Conservation (phyloP, 2,329 filamentous ascomycete species). For the Phyllosticta citriasiana region DNA sequence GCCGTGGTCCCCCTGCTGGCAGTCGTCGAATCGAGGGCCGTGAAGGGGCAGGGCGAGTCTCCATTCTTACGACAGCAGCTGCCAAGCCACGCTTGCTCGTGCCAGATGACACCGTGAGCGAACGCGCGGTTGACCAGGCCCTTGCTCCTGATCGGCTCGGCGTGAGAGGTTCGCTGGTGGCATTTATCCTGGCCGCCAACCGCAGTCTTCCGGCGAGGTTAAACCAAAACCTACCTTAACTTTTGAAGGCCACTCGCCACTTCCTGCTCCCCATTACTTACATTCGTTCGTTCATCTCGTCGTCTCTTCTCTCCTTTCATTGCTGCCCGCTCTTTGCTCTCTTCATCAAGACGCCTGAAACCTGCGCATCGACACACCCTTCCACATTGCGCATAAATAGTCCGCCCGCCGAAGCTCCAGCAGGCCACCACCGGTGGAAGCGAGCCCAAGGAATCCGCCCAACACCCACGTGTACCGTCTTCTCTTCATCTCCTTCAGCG, state of each 20-base stretch:
- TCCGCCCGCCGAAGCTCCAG: background rate
- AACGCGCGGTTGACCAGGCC: background rate
- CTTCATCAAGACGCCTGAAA: background rate
- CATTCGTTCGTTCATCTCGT: background rate
- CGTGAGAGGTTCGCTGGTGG: background rate
- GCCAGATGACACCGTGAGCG: background rate
- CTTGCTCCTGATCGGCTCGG: background rate
- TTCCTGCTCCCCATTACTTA: background rate
- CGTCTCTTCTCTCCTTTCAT: background rate
- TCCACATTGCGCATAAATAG: background rate
- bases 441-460: background rate
- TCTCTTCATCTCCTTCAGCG: background rate
- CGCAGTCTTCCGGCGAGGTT: background rate
- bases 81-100: background rate
- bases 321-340: background rate
- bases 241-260: background rate
- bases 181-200: background rate
- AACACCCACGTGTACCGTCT: background rate
- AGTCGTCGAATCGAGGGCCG: background rate
- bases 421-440: background rate
- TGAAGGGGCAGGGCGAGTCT: background rate
- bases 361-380: background rate
- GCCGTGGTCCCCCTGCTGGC: background rate
- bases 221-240: background rate
- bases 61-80: background rate